phyloP scores from a whole-genome alignment of 2,329 filamentous ascomycete species.

The Colletotrichum noveboracense region DNA sequence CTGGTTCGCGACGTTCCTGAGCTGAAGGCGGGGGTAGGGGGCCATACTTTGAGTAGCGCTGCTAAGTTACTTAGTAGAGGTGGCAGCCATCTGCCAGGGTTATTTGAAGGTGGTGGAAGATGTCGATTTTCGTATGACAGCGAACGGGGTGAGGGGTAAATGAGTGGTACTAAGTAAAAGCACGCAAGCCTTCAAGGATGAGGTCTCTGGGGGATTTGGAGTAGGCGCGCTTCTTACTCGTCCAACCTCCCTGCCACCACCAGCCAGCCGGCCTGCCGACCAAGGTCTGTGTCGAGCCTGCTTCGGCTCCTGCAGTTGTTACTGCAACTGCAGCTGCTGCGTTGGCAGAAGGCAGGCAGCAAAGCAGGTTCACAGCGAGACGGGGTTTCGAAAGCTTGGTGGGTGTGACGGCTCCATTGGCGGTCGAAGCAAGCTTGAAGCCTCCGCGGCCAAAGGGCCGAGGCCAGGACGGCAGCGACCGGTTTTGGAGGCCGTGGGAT shows the following conservation, averaged over 20 bases:
- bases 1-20: conserved; percentile 21
- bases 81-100: neutral
- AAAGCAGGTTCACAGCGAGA: neutral
- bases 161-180: neutral
- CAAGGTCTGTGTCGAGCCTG: neutral
- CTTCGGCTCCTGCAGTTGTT: neutral
- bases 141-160: neutral
- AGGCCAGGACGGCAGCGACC: neutral
- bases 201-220: conserved; percentile 2
- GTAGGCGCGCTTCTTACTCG: conserved; percentile 19
- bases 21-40: neutral
- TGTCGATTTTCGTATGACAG: neutral
- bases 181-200: neutral
- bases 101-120: neutral
- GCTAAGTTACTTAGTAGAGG: neutral
- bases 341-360: neutral
- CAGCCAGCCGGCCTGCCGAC: no score
- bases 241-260: conserved; percentile 21
- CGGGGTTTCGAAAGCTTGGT: conserved; percentile 3
- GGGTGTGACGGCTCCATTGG: conserved; percentile 10
- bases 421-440: neutral
- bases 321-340: conserved; percentile 3
- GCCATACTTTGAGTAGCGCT: neutral
- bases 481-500: neutral
- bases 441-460: neutral